Conservation (phyloP, 2,329 filamentous ascomycete genomes). For the Pestalotiopsis fici region DNA sequence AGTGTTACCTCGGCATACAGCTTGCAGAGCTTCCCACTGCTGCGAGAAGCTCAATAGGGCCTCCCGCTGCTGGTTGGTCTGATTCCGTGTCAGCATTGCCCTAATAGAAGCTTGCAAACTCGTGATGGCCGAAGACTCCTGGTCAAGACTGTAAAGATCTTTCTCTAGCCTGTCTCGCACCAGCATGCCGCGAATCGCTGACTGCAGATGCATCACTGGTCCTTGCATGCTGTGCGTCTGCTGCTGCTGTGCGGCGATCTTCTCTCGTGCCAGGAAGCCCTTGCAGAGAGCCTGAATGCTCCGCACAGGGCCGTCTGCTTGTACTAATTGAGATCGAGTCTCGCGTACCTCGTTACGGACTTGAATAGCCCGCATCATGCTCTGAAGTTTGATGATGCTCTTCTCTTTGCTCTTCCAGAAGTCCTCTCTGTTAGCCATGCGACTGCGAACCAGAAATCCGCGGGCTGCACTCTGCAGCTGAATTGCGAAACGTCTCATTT, state of each 20-base stretch:
- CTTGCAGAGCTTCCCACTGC: conserved; percentile 52
- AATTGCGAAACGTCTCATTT: conserved; percentile 80
- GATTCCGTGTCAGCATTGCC: conserved; percentile 59
- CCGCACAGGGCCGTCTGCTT: conserved; percentile 63
- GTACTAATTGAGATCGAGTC: conserved; percentile 59
- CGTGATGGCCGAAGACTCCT: conserved; percentile 50
- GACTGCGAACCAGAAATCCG: conserved; percentile 71
- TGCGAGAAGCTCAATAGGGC: conserved; percentile 51
- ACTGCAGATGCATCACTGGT: conserved; percentile 62
- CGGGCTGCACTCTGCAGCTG: conserved; percentile 78
- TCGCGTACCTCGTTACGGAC: conserved; percentile 59
- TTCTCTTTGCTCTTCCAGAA: conserved; percentile 71
- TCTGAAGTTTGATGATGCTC: conserved; percentile 80
- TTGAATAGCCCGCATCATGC: conserved; percentile 71
- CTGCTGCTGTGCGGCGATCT: conserved; percentile 54
- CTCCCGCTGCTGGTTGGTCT: conserved; percentile 52
- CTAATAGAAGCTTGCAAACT: conserved; percentile 67
- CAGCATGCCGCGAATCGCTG: conserved; percentile 67
- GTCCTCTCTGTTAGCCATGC: conserved; percentile 61
- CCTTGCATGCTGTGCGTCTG: conserved; percentile 54
- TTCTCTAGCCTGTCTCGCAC: conserved; percentile 50
- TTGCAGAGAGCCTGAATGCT: conserved; percentile 67
- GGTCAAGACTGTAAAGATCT: conserved; percentile 53
- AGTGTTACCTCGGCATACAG: conserved; percentile 47
- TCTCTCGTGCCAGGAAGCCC: conserved; percentile 66